Base-by-base conservation (phyloP, 371 early-diverging fungal species). In the Phascolomyces articulosus region DNA sequence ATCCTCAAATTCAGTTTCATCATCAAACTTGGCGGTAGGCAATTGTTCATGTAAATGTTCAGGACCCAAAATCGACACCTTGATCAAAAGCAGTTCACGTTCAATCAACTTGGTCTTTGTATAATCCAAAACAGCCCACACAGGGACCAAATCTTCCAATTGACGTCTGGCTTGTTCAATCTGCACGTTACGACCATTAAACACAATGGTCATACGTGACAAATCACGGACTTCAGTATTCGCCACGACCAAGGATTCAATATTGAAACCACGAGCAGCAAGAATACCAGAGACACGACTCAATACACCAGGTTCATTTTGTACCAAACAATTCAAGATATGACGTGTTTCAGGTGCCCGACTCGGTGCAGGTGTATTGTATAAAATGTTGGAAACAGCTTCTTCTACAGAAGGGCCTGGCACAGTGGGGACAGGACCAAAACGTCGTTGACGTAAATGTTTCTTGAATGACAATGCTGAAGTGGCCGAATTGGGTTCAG, bases 81-180 rank as follows among this genome's bases (percentile, higher is more conserved):
- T 97, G 75, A 94, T 89, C 69, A 98, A 75, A 58, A 95, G 82
- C 71, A 97, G 73, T 77, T 98, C 98, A 58, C 98, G 88, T 77
- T 96, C 94, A 44, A 98, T 89, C 57, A 95, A 80, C 58, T 84
- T 87, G 47, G 89, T 88, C 58, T 87, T 85, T 44, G 95, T 94
- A 85, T 96, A 97, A 76, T 97, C 97, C 68, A 98, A 79, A 21
- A 97, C 98, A 31, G 97, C 98, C 96, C 97, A 98, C n/a, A 97
- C 95, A 48, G 97, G 97, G 24, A 97, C 90, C 82, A 97, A 77
- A 79, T 98, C 97, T 78, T 97, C 96, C 57, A 98, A 73, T 80
- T 97, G 97, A 65, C 92, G 85, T 65, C 91, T 87, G 23, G 96
- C 98, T 78, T 98, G 97, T 74, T 95, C 95, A 67, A 97, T 89